A percentile compares a stretch with the other conserved stretches of the same genome.
Conservation (phyloP, 768 basidiomycete species). For the Kwoniella shandongensis region DNA sequence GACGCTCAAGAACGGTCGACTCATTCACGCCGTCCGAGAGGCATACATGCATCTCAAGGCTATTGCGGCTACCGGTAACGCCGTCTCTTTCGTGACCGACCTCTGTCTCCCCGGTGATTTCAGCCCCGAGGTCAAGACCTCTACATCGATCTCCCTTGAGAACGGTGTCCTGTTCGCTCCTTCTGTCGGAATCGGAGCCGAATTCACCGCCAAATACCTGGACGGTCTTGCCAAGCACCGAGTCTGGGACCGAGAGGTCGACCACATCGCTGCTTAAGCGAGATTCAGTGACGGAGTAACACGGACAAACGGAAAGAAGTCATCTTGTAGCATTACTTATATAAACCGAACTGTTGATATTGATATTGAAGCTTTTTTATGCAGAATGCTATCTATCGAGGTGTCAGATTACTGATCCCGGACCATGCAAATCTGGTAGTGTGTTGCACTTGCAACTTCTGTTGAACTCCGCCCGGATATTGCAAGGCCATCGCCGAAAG, state of each 20-base stretch:
- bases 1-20: conserved; percentile 66
- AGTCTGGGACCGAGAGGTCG: conserved; percentile 54
- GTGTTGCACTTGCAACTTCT: too few species aligned
- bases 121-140: conserved; percentile 30
- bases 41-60: conserved; percentile 83
- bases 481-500: too few species aligned
- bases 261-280: conserved; percentile 48
- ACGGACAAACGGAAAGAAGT: too few species aligned
- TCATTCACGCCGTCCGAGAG: conserved; percentile 79
- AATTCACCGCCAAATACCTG: conserved; percentile 51
- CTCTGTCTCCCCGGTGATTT: conserved; percentile 55
- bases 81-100: conserved; percentile 53
- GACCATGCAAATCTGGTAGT: too few species aligned
- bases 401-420: too few species aligned
- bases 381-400: too few species aligned
- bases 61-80: conserved; percentile 69
- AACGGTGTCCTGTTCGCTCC: conserved; percentile 55
- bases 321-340: too few species aligned
- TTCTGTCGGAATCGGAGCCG: conserved; percentile 42
- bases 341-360: too few species aligned
- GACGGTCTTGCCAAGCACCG: conserved; percentile 54
- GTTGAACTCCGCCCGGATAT: too few species aligned
- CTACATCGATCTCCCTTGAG: conserved; percentile 41
- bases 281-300: too few species aligned
- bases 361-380: too few species aligned